Percentiles rank a stretch among this genome's conserved stretches.
Evolutionary conservation across 129 eudicot species (phyloP).

Genomic region (Flaveria linearis): DNA sequence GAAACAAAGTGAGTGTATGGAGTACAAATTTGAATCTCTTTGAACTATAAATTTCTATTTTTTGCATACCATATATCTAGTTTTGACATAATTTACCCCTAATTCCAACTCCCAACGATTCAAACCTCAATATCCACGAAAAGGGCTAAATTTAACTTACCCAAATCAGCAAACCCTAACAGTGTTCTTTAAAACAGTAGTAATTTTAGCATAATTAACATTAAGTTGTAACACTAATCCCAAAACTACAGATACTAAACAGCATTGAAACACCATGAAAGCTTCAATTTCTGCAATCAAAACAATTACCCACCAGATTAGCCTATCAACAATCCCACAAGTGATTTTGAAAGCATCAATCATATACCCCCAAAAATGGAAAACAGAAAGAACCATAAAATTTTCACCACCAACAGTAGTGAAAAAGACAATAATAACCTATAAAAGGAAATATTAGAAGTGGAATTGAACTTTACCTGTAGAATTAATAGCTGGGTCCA

Average conservation of each 20-base stretch:
- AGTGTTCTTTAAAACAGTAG: background rate
- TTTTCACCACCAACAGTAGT: too few relatives aligned
- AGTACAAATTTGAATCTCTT: constrained; percentile 4
- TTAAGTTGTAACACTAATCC: constrained; percentile 7
- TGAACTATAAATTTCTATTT: constrained; percentile 14
- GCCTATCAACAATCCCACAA: background rate
- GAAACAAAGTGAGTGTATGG: background rate
- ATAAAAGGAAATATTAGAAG: too few relatives aligned
- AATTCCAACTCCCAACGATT: background rate
- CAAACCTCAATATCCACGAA: constrained; percentile 22
- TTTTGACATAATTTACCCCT: too few relatives aligned
- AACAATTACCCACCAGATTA: background rate
- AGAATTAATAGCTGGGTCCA: constrained; percentile 45
- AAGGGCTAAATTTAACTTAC: constrained; percentile 24
- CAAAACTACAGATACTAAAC: background rate
- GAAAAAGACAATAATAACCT: too few relatives aligned
- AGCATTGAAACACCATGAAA: background rate
- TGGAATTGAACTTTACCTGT: constrained; percentile 40
- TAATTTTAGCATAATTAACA: background rate
- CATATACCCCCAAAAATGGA: too few relatives aligned
- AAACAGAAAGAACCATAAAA: too few relatives aligned
- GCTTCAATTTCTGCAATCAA: too few relatives aligned
- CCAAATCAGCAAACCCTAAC: constrained; percentile 26
- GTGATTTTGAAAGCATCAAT: too few relatives aligned
- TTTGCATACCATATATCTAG: too few relatives aligned